These are phyloP conservation scores for Syzygium aromaticum DNA, from an alignment of 345 rosid genomes.

Conservation along the genomic window DNA sequence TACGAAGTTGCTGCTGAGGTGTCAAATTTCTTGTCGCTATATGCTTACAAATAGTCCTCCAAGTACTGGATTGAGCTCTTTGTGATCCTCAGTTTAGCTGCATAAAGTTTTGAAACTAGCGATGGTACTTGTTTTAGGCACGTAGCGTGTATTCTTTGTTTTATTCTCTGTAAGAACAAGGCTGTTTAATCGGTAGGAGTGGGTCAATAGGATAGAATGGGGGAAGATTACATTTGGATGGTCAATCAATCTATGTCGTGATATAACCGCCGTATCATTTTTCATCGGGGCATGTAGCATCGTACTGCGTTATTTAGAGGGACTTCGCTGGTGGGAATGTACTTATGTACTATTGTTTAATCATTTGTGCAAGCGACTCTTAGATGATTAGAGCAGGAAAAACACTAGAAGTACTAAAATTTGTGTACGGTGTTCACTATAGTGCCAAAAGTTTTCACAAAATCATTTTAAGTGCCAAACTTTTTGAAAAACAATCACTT, in stretches of 20 bases:
- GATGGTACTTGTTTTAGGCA: background rate
- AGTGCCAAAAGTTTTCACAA: too few relatives aligned
- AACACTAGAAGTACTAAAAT: too few relatives aligned
- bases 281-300: background rate
- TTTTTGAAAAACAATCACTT: too few relatives aligned
- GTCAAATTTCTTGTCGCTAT: slow-evolving; percentile 45
- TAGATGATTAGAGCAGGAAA: too few relatives aligned
- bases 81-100: background rate
- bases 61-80: background rate
- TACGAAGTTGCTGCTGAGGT: slow-evolving; percentile 72
- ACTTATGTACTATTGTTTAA: background rate
- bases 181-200: background rate
- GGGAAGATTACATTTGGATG: background rate
- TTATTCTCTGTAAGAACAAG: background rate
- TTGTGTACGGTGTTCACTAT: too few relatives aligned
- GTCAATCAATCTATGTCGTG: background rate
- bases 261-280: background rate
- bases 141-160: background rate
- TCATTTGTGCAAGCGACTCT: background rate
- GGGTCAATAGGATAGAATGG: background rate
- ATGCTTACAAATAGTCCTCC: slow-evolving; percentile 33
- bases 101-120: background rate
- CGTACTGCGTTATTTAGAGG: background rate
- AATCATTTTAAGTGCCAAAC: too few relatives aligned
- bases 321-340: background rate